Evolutionary conservation across 192 early-diverging fungal genomes (phyloP), one percentile per base, ranked within the genome.

Genomic region (Rhizoclosmatium globosum): DNA sequence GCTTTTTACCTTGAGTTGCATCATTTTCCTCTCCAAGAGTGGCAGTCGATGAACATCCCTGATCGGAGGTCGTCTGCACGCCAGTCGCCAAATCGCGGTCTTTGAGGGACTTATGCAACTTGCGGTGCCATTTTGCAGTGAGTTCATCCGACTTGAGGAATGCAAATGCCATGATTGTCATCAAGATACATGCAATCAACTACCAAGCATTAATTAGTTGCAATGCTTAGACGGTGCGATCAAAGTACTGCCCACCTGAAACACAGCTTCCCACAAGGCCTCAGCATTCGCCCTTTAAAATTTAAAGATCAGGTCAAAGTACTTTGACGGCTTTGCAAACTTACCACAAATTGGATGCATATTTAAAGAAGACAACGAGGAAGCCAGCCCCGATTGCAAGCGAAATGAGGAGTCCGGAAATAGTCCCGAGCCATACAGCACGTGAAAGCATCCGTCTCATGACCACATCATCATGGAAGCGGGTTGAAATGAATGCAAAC

Each of bases 91-190:
- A 42, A 15, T 67, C 6, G 45, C 23, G 13, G 65, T 78, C 72
- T 23, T 83, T 75, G 80, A 93, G 87, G 1, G 88, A 83, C 1
- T 78, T 58, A 11, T 80, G 43, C 43, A 94, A 78, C 82, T 93
- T 93, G 46, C 69, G 67, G 39, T 91, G 86, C 94, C 94, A 94
- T 79, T 97, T 96, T 44, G 89, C 89, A 78, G 92, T 91, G 85
- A 95, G 86, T 23, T 89, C 82, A 38, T 92, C 88, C 17, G 93
- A 89, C 44, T 89, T 84, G 45, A 97, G 77, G 89, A 98, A 94
- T 42, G 92, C 92, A 45, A 97, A 79, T 17, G 92, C 91, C 94
- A 96, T 96, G 15, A 85, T 62, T 1, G 93, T 93, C 66, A 97
- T 92, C 84, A 97, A 84, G 39, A 96, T 15, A 0, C 82, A 81